Evolutionary conservation across 164 flowering plant genomes (phyloP), one percentile per base, ranked within the genome.

Genomic region (Liriodendron chinense): DNA sequence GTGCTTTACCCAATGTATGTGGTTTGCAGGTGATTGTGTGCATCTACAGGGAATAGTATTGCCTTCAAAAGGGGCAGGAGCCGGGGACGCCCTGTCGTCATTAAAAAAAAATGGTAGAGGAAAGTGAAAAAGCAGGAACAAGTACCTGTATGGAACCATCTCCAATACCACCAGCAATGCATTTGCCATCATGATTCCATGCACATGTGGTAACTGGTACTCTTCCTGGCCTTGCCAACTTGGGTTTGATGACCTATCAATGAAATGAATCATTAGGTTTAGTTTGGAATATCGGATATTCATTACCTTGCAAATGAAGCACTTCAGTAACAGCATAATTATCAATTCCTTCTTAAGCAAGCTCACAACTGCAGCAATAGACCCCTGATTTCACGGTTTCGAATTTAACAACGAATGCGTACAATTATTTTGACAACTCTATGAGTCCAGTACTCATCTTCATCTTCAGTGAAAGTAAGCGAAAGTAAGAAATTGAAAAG

Each of bases 131-230:
- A 53, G 9, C 12, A 26, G 56, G 48, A 53, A 34, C 22, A 48
- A 56, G 6, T 79, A 96, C 99, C 97, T 94, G 99, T 78, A 96
- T 88, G 56, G 99, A 94, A 62, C 94, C 96, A 89, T 96, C 98
- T 71, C 94, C 99, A 24, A 91, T 77, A 75, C 92, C 99, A 82
- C 98, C 99, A 57, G 90, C 94, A 79, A 96, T 90, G 82, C 91
- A 68, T 83, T 93, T 94, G 50, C 98, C 99, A 24, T 93, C 97
- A 75, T 80, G 83, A 84, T 93, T 90, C 98, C 99, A 96, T 59
- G 98, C 78, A 79, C 99, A 94, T 28, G 99, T 90, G 6, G 98
- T 93, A 69, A 96, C 98, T 13, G 98, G 94, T 77, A 91, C 87
- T 82, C 99, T 89, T 82, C 92, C 99, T 66, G 97, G 98, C 84